Percentiles rank a stretch among this genome's conserved stretches.
phyloP scores from a whole-genome alignment of 352 stramenopile genomes.

The Elongisporangium senticosum region DNA sequence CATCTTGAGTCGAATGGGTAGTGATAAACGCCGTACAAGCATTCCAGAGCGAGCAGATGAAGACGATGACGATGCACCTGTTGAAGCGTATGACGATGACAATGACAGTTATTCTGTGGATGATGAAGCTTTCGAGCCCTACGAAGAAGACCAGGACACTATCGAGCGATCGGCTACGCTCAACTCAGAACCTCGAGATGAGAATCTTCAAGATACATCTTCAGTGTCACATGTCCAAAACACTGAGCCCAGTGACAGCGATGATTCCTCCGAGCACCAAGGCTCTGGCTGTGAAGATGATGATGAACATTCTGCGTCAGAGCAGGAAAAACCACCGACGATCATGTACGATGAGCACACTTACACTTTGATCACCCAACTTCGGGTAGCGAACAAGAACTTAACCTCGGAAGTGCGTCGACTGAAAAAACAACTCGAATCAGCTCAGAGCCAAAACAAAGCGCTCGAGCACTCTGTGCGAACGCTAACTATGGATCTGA shows the following conservation, averaged over 20 bases:
- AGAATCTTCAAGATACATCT: background rate
- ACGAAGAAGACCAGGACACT: conserved; percentile 15
- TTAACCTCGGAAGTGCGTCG: conserved; percentile 39
- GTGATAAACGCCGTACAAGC: background rate
- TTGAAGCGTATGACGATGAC: conserved; percentile 8
- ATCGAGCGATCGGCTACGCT: background rate
- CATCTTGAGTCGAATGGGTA: background rate
- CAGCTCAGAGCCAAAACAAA: conserved; percentile 48
- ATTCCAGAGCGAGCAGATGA: conserved; percentile 5
- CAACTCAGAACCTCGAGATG: background rate
- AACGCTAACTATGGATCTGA: conserved; percentile 34
- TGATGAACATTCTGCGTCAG: background rate
- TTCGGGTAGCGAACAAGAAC: conserved; percentile 44
- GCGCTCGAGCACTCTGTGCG: conserved; percentile 31
- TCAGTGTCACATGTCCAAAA: background rate
- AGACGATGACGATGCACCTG: conserved; percentile 13
- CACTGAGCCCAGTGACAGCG: background rate
- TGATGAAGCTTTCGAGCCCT: conserved; percentile 30
- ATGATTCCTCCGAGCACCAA: background rate
- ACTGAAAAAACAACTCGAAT: conserved; percentile 38
- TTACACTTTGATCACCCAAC: conserved; percentile 40
- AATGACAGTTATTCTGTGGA: conserved; percentile 25
- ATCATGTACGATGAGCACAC: conserved; percentile 49
- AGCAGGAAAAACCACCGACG: conserved; percentile 9
- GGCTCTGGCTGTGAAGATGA: conserved; percentile 1